Percentiles rank a stretch among this genome's conserved stretches.
Evolutionary conservation across 2,329 filamentous ascomycete species (phyloP).

Genomic region (Venturia nashicola): DNA sequence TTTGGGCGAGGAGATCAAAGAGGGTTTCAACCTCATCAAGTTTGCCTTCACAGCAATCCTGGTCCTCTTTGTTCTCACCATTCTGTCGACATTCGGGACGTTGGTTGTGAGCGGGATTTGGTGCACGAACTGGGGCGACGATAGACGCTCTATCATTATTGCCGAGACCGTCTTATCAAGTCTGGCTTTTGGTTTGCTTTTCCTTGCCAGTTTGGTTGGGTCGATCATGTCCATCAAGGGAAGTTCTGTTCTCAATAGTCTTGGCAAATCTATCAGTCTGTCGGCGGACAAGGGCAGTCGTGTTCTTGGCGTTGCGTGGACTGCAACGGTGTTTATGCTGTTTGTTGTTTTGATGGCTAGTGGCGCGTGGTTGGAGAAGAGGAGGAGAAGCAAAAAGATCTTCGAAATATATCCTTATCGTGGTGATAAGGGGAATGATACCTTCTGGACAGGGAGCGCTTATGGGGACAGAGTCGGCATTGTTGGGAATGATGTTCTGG

Average conservation of each 20-base stretch:
- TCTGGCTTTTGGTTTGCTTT: neutral
- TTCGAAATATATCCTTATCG: neutral
- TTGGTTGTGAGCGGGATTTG: neutral
- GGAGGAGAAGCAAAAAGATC: neutral
- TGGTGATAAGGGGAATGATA: neutral
- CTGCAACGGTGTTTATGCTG: neutral
- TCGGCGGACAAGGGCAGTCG: neutral
- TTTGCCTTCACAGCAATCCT: neutral
- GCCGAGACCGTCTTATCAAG: neutral
- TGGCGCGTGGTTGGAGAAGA: neutral
- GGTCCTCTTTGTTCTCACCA: neutral
- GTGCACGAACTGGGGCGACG: neutral
- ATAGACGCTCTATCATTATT: neutral
- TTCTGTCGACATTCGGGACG: neutral
- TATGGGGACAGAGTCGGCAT: neutral
- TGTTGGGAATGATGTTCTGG: neutral
- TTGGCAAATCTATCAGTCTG: neutral
- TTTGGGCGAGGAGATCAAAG: neutral
- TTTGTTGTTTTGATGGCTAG: neutral
- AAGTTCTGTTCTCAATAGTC: neutral
- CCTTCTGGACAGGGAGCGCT: neutral
- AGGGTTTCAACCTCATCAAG: neutral
- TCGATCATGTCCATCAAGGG: neutral
- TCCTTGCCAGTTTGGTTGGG: neutral
- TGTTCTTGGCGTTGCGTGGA: neutral